Percentiles rank a stretch among this genome's conserved stretches.
These are phyloP conservation scores for Saccharomyces uvarum DNA, from an alignment of 1,139 yeast species.

Conservation along the genomic window DNA sequence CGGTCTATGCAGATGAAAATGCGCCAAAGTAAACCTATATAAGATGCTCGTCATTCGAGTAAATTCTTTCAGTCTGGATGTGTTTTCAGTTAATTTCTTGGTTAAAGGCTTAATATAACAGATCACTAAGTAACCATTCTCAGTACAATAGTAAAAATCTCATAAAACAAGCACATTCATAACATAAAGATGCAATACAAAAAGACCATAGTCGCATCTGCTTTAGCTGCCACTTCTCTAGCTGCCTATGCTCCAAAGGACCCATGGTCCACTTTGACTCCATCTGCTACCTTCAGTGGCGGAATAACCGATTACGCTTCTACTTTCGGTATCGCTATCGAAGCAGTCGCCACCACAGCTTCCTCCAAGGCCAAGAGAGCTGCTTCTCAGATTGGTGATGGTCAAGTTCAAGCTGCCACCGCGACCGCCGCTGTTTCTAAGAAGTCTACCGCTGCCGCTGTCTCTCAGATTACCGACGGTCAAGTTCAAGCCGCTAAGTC, in stretches of 20 bases:
- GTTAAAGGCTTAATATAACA: background rate
- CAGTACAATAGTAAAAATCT: background rate
- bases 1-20: background rate
- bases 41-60: background rate
- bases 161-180: background rate
- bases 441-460: slow-evolving; percentile 29
- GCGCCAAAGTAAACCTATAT: background rate
- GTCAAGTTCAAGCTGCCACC: slow-evolving; percentile 11
- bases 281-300: slow-evolving; percentile 48
- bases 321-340: slow-evolving; percentile 16
- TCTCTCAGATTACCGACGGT: slow-evolving; percentile 4
- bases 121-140: background rate
- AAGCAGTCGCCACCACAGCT: slow-evolving; percentile 19
- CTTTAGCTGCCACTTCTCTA: slow-evolving; percentile 42
- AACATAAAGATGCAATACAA: slow-evolving; percentile 30
- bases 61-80: background rate
- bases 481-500: slow-evolving; percentile 6
- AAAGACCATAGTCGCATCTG: slow-evolving; percentile 34
- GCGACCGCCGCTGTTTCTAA: background rate
- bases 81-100: background rate
- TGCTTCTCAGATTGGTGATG: slow-evolving; percentile 44
- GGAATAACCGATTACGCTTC: slow-evolving; percentile 40
- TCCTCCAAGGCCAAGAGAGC: slow-evolving; percentile 38
- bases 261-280: slow-evolving; percentile 69
- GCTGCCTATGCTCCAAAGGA: slow-evolving; percentile 63